Evolutionary conservation across 2,329 filamentous ascomycete species (phyloP).

Genomic region (Colletotrichum euphorbiae): DNA sequence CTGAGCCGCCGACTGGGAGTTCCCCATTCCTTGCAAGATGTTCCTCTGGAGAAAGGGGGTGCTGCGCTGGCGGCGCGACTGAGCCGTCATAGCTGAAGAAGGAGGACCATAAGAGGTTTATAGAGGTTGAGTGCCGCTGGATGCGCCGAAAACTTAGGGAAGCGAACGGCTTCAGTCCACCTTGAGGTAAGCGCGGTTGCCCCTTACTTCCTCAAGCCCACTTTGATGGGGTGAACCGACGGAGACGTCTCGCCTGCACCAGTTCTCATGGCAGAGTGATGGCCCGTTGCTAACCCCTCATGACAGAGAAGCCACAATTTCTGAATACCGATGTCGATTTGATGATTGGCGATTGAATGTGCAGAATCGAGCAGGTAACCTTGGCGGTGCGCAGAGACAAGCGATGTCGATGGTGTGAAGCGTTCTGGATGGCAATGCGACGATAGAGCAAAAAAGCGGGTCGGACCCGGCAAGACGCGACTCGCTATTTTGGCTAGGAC

Average conservation of each 20-base stretch:
- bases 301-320: neutral
- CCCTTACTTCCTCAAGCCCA: slow-evolving; percentile 34
- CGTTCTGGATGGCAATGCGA: slow-evolving; percentile 30
- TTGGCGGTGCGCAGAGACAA: slow-evolving; percentile 11
- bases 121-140: slow-evolving; percentile 26
- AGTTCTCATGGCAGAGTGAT: slow-evolving; percentile 23
- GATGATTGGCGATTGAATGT: neutral
- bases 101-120: slow-evolving; percentile 43
- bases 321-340: neutral
- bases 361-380: neutral
- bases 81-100: slow-evolving; percentile 61
- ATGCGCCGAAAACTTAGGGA: slow-evolving; percentile 19
- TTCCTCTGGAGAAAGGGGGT: slow-evolving; percentile 67
- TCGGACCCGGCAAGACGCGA: slow-evolving; percentile 31
- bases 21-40: slow-evolving; percentile 60
- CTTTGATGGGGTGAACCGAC: slow-evolving; percentile 27
- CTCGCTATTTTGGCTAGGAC: slow-evolving; percentile 28
- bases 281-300: neutral
- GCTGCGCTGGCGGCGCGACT: slow-evolving; percentile 59
- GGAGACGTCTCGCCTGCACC: neutral
- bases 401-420: slow-evolving; percentile 1
- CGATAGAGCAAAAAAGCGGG: slow-evolving; percentile 9
- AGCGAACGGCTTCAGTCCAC: slow-evolving; percentile 17
- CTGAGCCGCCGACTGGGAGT: slow-evolving; percentile 54
- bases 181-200: slow-evolving; percentile 8